Evolutionary conservation across 495 filamentous ascomycete genomes (phyloP), one percentile per base, ranked within the genome.

Genomic region (Daldinia concentrica): DNA sequence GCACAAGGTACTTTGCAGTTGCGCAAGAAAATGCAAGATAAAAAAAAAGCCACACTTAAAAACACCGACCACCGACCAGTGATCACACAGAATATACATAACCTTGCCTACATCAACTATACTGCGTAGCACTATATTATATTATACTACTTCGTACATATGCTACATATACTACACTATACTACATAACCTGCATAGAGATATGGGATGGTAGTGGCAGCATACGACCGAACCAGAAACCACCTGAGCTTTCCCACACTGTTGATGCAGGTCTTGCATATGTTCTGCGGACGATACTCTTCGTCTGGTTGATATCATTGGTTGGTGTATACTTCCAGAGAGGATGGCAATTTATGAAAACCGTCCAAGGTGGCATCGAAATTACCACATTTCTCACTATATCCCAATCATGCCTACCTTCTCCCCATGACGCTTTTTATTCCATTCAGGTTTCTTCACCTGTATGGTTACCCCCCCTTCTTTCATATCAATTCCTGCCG

Each of bases 321-420:
- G 76, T 39, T 62, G 55, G 56, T 61, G 22, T 55, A 59, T 71
- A 67, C 62, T 51, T 60, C 66, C 61, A 76, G 54, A 68, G 57
- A 74, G 62, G 56, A 73, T 68, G 75, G 68, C 71, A 78, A 74
- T 76, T 66, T 72, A 75, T 75, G 73, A 66, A 75, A 73, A 71
- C 74, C 76, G 74, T 58, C 74, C 66, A 74, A 74, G 71, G 76
- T 76, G 71, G 43, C 67, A 76, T 78, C 69, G 74, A 73, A 78
- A 76, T 78, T 76, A 76, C 71, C 63, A 72, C 66, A 55, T 60
- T 15, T 62, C 58, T 68, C 65, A 56, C 64, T 48, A 65, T 68
- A 74, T 67, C 43, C 76, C 76, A 78, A 78, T 76, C 76, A 78
- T 45, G 32, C 56, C 63, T 56, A 15, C 39, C 29, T 50, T 68